phyloP scores from a whole-genome alignment of 2,329 filamentous ascomycete species.

The Cercospora zeina region DNA sequence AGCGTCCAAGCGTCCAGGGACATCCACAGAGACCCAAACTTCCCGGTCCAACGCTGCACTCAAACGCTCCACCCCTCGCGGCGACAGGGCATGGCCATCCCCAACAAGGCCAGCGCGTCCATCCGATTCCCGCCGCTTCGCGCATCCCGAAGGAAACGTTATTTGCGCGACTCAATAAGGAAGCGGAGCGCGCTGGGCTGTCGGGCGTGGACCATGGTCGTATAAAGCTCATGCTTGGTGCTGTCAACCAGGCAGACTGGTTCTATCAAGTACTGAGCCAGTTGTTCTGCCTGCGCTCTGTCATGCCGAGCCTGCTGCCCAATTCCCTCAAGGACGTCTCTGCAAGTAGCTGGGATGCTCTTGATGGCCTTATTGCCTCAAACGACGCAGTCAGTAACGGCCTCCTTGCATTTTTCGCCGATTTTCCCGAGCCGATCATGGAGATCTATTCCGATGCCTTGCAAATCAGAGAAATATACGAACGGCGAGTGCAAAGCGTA shows the following conservation, averaged over 20 bases:
- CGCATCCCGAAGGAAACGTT: slow-evolving; percentile 18
- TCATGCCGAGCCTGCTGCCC: slow-evolving; percentile 43
- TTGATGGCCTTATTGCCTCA: slow-evolving; percentile 49
- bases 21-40: background rate
- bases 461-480: slow-evolving; percentile 47
- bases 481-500: slow-evolving; percentile 32
- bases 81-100: slow-evolving; percentile 9
- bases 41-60: background rate
- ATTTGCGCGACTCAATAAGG: slow-evolving; percentile 14
- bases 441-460: slow-evolving; percentile 33
- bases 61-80: slow-evolving; percentile 9
- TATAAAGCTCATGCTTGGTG: slow-evolving; percentile 57
- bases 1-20: slow-evolving; percentile 1
- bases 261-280: slow-evolving; percentile 69
- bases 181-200: background rate
- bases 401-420: slow-evolving; percentile 50
- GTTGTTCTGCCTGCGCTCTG: slow-evolving; percentile 60
- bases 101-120: slow-evolving; percentile 3
- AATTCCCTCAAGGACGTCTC: slow-evolving; percentile 42
- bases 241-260: slow-evolving; percentile 57
- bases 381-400: slow-evolving; percentile 47
- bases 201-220: slow-evolving; percentile 41
- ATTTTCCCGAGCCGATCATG: slow-evolving; percentile 55
- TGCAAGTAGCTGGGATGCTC: slow-evolving; percentile 37
- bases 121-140: slow-evolving; percentile 14